Base-by-base conservation (phyloP, 352 stramenopile species). In the Phytophthora fragariae region DNA sequence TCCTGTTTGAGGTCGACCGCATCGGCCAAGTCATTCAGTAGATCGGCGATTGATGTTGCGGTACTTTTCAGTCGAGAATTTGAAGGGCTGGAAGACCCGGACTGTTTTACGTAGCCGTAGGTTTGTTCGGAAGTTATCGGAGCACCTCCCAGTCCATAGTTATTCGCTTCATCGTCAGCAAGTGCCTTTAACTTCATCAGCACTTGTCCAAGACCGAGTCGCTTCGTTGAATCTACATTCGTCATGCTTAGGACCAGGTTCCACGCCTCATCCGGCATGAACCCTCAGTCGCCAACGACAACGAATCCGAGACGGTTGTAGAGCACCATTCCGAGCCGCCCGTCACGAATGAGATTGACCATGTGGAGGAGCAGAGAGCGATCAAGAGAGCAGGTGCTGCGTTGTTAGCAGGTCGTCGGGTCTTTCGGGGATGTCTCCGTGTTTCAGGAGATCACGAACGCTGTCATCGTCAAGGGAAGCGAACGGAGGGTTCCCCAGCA, bases 401-500 rank as follows among this genome's bases (percentile, higher is more conserved):
- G 10, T 35, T 70, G 46, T 12, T 70, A 27, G 49, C 9, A 29
- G 44, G n/a, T 64, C 62, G 19, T 65, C 55, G 0, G 72, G 72
- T 21, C 58, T 27, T 1, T 58, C 44, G 4, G 62, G 63, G 3
- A 66, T 62, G 17, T 54, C 29, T 5, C 72, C 62, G 15, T 64
- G 27, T 5, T 37, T 55, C 7, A 76, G 21, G 17, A 62, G 46
- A 1, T 50, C 33, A 11, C 60, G 47, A 41, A 80, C 69, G 35
- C 41, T 49, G 41, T 41, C 56, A 10, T 62, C 44, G 49, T 80
- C 73, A 14, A 24, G 12, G 37, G 15, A 49, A 46, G 44, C 53
- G 33, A 57, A 81, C 5, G 73, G 73, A 19, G 72, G 53, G 46
- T 76, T 70, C 3, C 39, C 59, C 0, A 68, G 66, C 27, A 57